Percentiles rank a stretch among this genome's conserved stretches.
These are phyloP conservation scores for Penicillium arizonense DNA, from an alignment of 495 filamentous ascomycete genomes.

Conservation along the genomic window DNA sequence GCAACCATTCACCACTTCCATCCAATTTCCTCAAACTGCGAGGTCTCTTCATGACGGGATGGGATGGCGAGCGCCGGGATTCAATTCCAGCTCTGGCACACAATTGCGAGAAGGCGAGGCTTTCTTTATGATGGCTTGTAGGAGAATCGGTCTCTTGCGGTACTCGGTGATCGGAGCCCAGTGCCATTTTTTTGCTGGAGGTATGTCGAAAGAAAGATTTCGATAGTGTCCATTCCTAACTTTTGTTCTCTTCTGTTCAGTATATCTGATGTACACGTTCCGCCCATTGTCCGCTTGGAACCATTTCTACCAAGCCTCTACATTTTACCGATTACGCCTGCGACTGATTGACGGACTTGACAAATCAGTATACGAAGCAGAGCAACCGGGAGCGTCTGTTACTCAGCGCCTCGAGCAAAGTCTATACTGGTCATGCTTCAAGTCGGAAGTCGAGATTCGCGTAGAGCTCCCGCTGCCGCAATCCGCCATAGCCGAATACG, in stretches of 20 bases:
- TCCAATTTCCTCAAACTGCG: neutral
- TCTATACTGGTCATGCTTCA: conserved; percentile 34
- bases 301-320: conserved; percentile 23
- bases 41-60: neutral
- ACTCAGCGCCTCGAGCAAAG: conserved; percentile 16
- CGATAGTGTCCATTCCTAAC: neutral
- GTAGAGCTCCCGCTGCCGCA: conserved; percentile 21
- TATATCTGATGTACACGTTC: conserved; percentile 20
- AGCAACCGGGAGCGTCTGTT: neutral
- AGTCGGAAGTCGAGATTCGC: conserved; percentile 31
- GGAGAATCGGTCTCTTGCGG: conserved; percentile 11
- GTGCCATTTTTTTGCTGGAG: conserved; percentile 21
- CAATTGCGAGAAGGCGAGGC: conserved; percentile 6
- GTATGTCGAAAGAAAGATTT: conserved; percentile 4
- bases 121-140: conserved; percentile 7
- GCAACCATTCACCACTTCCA: conserved; percentile 1
- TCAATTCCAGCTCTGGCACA: neutral
- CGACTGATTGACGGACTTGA: neutral
- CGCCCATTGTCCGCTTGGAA: conserved; percentile 18
- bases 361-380: neutral
- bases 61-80: neutral
- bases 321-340: conserved; percentile 8
- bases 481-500: conserved; percentile 8
- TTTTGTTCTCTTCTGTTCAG: conserved; percentile 4
- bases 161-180: conserved; percentile 18